Evolutionary conservation across 2,329 filamentous ascomycete genomes (phyloP), one percentile per base, ranked within the genome.

Genomic region (Colletotrichum sp.): DNA sequence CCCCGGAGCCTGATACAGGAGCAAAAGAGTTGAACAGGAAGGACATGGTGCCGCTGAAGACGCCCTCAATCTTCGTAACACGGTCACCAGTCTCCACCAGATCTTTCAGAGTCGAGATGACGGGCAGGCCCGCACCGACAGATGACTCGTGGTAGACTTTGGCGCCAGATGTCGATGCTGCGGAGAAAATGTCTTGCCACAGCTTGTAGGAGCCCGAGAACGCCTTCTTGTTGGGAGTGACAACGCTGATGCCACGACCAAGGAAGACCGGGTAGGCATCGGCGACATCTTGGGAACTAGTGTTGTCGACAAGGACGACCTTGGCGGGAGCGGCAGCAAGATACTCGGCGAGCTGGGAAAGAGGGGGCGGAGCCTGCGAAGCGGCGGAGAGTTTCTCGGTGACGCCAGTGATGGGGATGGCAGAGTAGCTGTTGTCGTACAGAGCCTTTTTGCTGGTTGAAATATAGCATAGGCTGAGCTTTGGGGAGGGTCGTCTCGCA

Each of bases 21-120:
- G 96, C 95, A 85, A 99, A 99, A 27, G 93, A 96, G 89, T 99
- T 99, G 92, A 99, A 99, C 55, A 99, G 90, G 90, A 98, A 99
- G 52, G 95, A 98, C 92, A 99, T 96, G 71, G 97, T 99, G 78
- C 97, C 97, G 77, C 95, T 98, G 87, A 99, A 99, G 68, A 99
- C 96, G 79, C 97, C 97, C 87, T 99, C 96, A 80, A 99, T 98
- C 87, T 94, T 96, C 71, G 92, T 95, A 7, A 99, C 94, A 83
- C 95, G 90, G 83, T 99, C 97, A 57, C 97, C 97, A 2, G 97
- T 99, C 78, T 96, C 94, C 29, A 98, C 92, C n/a, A 99, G 90
- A 81, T 99, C 97, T 82, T 96, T 96, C 78, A 99, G 88, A 1
- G 97, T 98, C 55, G 95, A 98, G 80, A 99, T 94, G 76, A 99